Conservation (phyloP, 2,329 filamentous ascomycete species). For the Cladophialophora carrionii region DNA sequence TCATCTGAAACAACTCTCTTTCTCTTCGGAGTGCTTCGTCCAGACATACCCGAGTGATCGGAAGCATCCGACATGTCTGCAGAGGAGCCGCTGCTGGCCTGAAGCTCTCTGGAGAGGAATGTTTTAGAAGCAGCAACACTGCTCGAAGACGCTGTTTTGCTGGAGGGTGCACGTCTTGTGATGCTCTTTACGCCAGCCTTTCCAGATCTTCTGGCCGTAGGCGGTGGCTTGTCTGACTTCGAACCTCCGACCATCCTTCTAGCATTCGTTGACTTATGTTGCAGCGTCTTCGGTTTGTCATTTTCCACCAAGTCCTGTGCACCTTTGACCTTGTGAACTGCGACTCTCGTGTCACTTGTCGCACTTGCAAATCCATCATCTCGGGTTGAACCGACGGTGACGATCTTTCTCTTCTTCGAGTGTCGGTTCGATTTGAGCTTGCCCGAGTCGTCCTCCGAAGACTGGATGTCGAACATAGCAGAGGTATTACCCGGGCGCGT, state of each 20-base stretch:
- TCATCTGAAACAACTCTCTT: slow-evolving; percentile 28
- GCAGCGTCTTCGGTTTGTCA: neutral
- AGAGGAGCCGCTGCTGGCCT: slow-evolving; percentile 23
- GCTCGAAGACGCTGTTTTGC: slow-evolving; percentile 3
- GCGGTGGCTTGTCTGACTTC: slow-evolving; percentile 9
- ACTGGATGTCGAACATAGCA: slow-evolving; percentile 37
- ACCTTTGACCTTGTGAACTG: neutral
- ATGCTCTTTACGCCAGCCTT: neutral
- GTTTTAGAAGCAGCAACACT: neutral
- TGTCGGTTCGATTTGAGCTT: slow-evolving; percentile 11
- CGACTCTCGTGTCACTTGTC: neutral
- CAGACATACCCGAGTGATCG: slow-evolving; percentile 15
- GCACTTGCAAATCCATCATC: neutral
- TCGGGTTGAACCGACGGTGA: slow-evolving; percentile 7
- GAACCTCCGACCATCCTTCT: neutral
- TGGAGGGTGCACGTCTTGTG: neutral
- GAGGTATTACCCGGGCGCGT: slow-evolving; percentile 9
- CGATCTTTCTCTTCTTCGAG: slow-evolving; percentile 32
- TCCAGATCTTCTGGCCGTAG: slow-evolving; percentile 2
- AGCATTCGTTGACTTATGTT: neutral
- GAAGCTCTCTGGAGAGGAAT: slow-evolving; percentile 10
- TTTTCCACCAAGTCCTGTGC: neutral
- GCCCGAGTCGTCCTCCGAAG: slow-evolving; percentile 35
- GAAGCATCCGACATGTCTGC: slow-evolving; percentile 26
- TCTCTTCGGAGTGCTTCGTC: slow-evolving; percentile 31